Evolutionary conservation across 2,329 filamentous ascomycete genomes (phyloP), one percentile per base, ranked within the genome.

Genomic region (Phaeosphaeriaceae sp.): DNA sequence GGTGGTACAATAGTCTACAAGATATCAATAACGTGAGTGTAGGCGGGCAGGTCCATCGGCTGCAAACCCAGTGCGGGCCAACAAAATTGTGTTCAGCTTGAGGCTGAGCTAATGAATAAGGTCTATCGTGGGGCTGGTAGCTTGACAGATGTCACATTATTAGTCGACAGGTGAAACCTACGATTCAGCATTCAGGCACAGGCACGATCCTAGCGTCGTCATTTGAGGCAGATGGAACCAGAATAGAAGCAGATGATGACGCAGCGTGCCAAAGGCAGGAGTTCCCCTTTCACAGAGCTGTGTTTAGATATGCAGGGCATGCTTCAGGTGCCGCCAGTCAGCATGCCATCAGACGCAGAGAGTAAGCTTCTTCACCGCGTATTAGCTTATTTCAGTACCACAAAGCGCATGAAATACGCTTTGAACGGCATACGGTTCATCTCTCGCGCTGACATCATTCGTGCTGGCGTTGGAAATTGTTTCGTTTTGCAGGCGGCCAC

Each of bases 401-500:
- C 43, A 46, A 23, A 23, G 8, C 42, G 30, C 30, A 35, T 35
- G 5, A 35, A 35, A n/a, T 35, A 3, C 17, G 6, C 30, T 35
- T 13, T 7, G 30, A 35, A 9, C 17, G 30, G 30, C 30, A 35
- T 26, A 9, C 22, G 21, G 28, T n/a, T 50, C 19, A 40, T 40
- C 35, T 17, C 35, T 13, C 15, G 15, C 15, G 35, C 49, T 50
- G 49, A 50, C 28, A 50, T 50, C n/a, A 50, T 50, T 35, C 17
- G 19, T 50, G 49, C 49, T 50, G 49, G 49, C 49, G 49, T 50
- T 49, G 26, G 46, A 26, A 49, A 30, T 30, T 49, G 23, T 26
- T 19, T 30, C 26, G 35, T 40, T 40, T 40, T 40, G 35, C 2
- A 40, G 35, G 35, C 35, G 15, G 35, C 35, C 35, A 35, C 30